Percentiles rank a stretch among this genome's conserved stretches.
Conservation (phyloP, 352 stramenopile species). For the Globisporangium paroecandrum region DNA sequence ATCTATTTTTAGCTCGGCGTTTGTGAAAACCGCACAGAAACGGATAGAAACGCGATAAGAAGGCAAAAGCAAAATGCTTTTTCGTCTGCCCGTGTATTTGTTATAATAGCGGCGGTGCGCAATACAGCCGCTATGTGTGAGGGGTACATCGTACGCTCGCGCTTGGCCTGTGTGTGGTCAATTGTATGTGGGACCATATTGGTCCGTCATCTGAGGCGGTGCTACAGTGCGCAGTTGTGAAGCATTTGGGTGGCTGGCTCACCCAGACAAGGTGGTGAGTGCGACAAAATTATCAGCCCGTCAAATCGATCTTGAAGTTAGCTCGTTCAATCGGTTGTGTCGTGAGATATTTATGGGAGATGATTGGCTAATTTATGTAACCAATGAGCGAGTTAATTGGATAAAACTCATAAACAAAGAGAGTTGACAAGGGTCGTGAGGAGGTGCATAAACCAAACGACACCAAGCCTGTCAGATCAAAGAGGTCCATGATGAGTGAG, state of each 20-base stretch:
- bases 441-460: neutral
- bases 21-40: neutral
- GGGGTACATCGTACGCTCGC: neutral
- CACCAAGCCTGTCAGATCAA: neutral
- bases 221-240: no score
- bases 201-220: neutral
- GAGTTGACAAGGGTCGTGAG: neutral
- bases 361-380: neutral
- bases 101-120: neutral
- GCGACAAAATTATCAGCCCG: neutral
- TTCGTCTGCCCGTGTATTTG: neutral
- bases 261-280: neutral
- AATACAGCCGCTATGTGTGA: neutral
- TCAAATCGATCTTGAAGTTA: conserved; percentile 9
- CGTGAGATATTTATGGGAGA: neutral
- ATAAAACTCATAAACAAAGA: neutral
- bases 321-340: neutral
- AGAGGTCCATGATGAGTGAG: neutral
- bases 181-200: neutral
- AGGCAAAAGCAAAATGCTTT: neutral
- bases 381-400: conserved; percentile 3
- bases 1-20: conserved; percentile 10
- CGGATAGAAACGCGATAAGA: conserved; percentile 9
- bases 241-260: neutral
- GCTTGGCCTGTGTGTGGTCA: neutral